phyloP scores from a whole-genome alignment of 164 flowering plant species.

The Tinospora cordifolia region DNA sequence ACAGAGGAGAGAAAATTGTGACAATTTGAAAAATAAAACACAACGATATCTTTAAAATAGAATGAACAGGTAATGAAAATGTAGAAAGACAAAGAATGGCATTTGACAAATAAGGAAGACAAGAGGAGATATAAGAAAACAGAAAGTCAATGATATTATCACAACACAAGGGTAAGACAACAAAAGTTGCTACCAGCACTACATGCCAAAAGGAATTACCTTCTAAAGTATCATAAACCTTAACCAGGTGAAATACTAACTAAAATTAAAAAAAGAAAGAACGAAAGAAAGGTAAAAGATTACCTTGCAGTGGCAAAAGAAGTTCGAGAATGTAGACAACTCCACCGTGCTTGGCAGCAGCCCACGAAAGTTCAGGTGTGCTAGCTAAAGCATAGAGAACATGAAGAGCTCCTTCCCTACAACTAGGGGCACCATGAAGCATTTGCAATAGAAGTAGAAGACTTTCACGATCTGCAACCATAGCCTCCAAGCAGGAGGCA shows the following conservation, averaged over 20 bases:
- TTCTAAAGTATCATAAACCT: neutral
- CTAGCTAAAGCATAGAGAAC: slow-evolving; percentile 97
- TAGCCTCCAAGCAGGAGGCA: slow-evolving; percentile 96
- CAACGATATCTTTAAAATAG: neutral
- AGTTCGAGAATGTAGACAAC: slow-evolving; percentile 95
- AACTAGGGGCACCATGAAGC: slow-evolving; percentile 77
- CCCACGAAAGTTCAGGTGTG: slow-evolving; percentile 98
- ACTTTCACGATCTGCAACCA: slow-evolving; percentile 94
- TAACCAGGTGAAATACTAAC: neutral
- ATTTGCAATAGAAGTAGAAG: slow-evolving; percentile 84
- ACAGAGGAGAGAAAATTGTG: neutral
- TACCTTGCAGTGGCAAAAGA: slow-evolving; percentile 85
- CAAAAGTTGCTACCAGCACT: neutral
- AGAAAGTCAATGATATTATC: too few species aligned
- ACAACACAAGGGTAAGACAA: too few species aligned
- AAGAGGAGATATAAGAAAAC: neutral
- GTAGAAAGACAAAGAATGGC: neutral
- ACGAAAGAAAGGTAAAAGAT: slow-evolving; percentile 1
- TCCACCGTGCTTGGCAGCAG: slow-evolving; percentile 99
- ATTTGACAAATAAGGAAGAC: neutral
- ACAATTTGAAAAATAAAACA: neutral
- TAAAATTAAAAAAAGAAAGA: too few species aligned
- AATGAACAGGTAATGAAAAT: neutral
- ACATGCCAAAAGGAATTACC: neutral
- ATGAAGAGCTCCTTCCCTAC: slow-evolving; percentile 96